Conservation (phyloP, 306 rosid species). For the Carpinus fangiana region DNA sequence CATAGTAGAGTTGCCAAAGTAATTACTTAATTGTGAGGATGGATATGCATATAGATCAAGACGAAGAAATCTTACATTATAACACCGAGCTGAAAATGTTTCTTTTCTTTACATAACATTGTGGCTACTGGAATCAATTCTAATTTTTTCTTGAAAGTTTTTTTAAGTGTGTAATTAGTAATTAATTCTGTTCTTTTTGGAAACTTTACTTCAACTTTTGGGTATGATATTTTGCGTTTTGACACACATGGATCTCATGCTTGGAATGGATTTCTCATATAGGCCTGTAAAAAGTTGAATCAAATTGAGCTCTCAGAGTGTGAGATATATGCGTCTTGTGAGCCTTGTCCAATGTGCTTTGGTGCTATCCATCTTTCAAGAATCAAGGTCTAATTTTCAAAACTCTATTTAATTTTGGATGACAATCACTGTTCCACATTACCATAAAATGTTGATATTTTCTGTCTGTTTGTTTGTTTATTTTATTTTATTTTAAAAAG, state of each 20-base stretch:
- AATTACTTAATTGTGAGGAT: background rate
- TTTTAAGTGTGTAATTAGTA: background rate
- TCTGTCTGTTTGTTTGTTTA: background rate
- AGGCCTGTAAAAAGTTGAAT: slow-evolving; percentile 88
- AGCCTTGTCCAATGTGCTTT: slow-evolving; percentile 98
- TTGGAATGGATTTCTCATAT: slow-evolving; percentile 9
- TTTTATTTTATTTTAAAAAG: slow-evolving; percentile 33
- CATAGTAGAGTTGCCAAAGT: background rate
- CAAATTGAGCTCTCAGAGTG: slow-evolving; percentile 74
- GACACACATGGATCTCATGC: background rate
- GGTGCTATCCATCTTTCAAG: slow-evolving; percentile 91
- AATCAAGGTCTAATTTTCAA: slow-evolving; percentile 54
- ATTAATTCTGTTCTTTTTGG: background rate
- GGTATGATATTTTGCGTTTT: too few relatives aligned
- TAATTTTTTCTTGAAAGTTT: background rate
- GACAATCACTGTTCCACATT: background rate
- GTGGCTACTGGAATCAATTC: background rate
- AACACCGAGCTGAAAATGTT: background rate
- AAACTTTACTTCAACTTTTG: too few relatives aligned
- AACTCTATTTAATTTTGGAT: slow-evolving; percentile 5
- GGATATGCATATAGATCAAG: background rate
- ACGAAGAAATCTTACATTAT: background rate
- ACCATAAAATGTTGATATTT: background rate
- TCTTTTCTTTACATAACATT: background rate
- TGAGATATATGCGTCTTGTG: slow-evolving; percentile 92